Conservation (phyloP, 2,329 filamentous ascomycete genomes). For the Colletotrichum caudatum region DNA sequence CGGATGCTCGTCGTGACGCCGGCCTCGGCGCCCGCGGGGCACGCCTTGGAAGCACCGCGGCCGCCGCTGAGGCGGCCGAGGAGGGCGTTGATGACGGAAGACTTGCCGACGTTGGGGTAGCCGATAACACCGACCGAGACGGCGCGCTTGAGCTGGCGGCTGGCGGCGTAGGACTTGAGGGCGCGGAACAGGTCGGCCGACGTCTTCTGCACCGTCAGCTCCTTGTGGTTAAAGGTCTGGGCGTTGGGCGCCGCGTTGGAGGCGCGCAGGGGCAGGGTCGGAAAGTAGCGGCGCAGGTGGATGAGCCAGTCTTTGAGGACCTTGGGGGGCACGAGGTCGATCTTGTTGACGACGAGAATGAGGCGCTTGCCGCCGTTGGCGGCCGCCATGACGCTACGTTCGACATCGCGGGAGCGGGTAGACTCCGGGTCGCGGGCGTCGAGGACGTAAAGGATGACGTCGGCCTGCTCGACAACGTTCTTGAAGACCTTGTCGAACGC, state of each 20-base stretch:
- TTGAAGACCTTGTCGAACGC: conserved; percentile 98
- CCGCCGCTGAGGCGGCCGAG: conserved; percentile 80
- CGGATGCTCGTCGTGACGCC: conserved; percentile 91
- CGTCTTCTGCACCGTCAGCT: conserved; percentile 87
- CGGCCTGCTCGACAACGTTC: conserved; percentile 87
- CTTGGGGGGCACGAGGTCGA: conserved; percentile 86
- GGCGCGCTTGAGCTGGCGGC: conserved; percentile 86
- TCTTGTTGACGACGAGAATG: conserved; percentile 95
- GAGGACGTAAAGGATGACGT: conserved; percentile 92
- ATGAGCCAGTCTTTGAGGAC: conserved; percentile 87
- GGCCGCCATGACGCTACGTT: conserved; percentile 91
- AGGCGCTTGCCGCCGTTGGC: conserved; percentile 85
- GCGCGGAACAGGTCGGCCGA: conserved; percentile 88
- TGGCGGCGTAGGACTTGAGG: conserved; percentile 87
- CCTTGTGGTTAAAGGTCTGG: conserved; percentile 91
- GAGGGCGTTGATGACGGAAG: conserved; percentile 94
- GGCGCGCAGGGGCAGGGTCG: conserved; percentile 88
- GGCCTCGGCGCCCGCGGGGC: conserved; percentile 90
- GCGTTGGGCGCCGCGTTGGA: conserved; percentile 86
- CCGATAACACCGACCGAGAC: conserved; percentile 94
- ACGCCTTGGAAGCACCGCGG: conserved; percentile 72
- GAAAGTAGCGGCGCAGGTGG: conserved; percentile 89
- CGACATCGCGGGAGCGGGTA: conserved; percentile 89
- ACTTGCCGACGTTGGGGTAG: conserved; percentile 97
- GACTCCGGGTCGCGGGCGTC: conserved; percentile 93